Evolutionary conservation across 2,329 filamentous ascomycete genomes (phyloP), one percentile per base, ranked within the genome.

Genomic region (Aureobasidium melanogenum): DNA sequence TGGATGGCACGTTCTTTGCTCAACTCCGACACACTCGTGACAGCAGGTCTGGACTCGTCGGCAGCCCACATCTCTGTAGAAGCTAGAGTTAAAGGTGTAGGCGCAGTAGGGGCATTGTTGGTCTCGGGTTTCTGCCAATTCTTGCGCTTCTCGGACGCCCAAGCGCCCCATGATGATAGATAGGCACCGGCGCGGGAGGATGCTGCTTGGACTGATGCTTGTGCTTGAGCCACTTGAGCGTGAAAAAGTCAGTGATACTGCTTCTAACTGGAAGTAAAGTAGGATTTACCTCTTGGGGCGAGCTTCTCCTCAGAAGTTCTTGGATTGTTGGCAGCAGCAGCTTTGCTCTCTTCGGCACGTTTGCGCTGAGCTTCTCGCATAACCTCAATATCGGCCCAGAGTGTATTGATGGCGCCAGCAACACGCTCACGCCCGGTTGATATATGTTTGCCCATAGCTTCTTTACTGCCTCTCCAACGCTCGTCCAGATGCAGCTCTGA

Each of bases 401-500:
- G 80, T 69, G 85, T 91, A 72, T 88, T 95, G 73, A 97, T 90
- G 39, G 94, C 87, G 5, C 85, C 88, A 22, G 88, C 91, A 0
- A 96, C 89, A 75, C 93, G 95, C 69, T 94, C 91, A 60, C 88
- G 87, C 0, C 94, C 92, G 0, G 88, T 90, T 4, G 89, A 88
- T n/a, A 97, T 73, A 68, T 96, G 92, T 63, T 92, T 87, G n/a
- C 90, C 91, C 2, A 97, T 80, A 0, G 87, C 88, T 72, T 97
- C 94, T 60, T 86, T 84, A 9, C 91, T 89, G 63, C 89, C 87
- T 0, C 89, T 87, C 62, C 97, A 85, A 9, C 89, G 85, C 71
- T 97, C 94, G 71, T 99, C 94, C 1, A 97, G 82, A 71, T 97
- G 92, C 52, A 97, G 82, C 64, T 97, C 93, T 66, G 93, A 88